Percentiles rank a stretch among this genome's conserved stretches.
These are phyloP conservation scores for Saccharomyces kudriavzevii DNA, from an alignment of 805 yeast species.

Conservation along the genomic window DNA sequence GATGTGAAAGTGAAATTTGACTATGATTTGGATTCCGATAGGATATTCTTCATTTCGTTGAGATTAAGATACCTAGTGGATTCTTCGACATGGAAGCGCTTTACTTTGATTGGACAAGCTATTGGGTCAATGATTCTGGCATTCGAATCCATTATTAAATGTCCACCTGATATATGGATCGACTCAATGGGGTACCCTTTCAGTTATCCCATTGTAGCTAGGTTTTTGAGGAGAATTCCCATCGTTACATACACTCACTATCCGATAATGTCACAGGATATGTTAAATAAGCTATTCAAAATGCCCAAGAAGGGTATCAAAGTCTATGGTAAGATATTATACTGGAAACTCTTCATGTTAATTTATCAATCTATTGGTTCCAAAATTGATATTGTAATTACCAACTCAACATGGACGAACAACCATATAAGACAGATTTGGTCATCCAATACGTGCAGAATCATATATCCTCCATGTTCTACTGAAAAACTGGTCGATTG, in stretches of 20 bases:
- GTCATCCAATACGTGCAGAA: conserved; percentile 38
- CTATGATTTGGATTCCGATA: conserved; percentile 39
- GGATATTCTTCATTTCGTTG: conserved; percentile 59
- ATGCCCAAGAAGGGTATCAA: conserved; percentile 14
- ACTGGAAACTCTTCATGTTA: conserved; percentile 65
- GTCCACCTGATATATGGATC: conserved; percentile 82
- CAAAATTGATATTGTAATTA: conserved; percentile 54
- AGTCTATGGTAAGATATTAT: conserved; percentile 40
- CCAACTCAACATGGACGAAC: conserved; percentile 89
- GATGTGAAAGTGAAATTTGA: conserved; percentile 52
- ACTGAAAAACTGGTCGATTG: conserved; percentile 42
- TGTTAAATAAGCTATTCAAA: conserved; percentile 56
- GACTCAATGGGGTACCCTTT: conserved; percentile 96
- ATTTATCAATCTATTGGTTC: conserved; percentile 61
- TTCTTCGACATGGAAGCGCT: conserved; percentile 61
- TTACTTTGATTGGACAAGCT: conserved; percentile 84
- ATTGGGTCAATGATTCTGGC: conserved; percentile 66
- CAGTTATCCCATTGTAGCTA: conserved; percentile 56
- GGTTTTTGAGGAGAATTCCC: conserved; percentile 54
- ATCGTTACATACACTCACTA: conserved; percentile 86
- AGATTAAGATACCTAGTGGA: conserved; percentile 54
- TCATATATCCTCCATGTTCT: conserved; percentile 87
- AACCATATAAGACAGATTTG: conserved; percentile 65
- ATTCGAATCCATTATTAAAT: conserved; percentile 56
- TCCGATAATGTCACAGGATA: conserved; percentile 83